phyloP scores from a whole-genome alignment of 2,329 filamentous ascomycete genomes.

The Epichloe sibirici region DNA sequence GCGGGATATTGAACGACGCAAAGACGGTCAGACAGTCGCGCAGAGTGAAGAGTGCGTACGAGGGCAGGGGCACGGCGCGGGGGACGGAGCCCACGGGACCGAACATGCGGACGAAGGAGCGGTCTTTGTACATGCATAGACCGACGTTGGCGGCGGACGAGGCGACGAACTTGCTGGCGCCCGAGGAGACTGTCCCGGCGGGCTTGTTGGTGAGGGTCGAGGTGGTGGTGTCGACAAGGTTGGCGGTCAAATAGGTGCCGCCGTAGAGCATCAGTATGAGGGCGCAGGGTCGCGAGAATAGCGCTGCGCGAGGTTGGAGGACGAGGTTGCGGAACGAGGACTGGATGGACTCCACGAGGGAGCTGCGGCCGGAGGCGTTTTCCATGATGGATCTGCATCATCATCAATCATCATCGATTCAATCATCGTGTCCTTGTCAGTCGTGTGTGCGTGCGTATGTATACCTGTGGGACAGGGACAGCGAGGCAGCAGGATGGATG shows the following conservation, averaged over 20 bases:
- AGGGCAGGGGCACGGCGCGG: constrained; percentile 52
- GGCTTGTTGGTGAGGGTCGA: constrained; percentile 49
- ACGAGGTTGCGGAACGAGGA: constrained; percentile 45
- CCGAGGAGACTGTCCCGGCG: constrained; percentile 55
- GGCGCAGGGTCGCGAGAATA: constrained; percentile 54
- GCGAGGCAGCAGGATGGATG: no score
- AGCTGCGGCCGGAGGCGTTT: constrained; percentile 59
- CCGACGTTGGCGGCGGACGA: constrained; percentile 75
- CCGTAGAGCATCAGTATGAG: constrained; percentile 69
- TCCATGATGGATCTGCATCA: constrained; percentile 58
- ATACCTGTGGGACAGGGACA: no score
- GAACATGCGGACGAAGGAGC: constrained; percentile 72
- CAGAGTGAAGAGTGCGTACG: constrained; percentile 66
- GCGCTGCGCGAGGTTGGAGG: constrained; percentile 44
- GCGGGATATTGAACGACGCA: constrained; percentile 81
- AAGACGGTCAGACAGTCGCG: constrained; percentile 86
- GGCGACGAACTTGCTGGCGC: constrained; percentile 67
- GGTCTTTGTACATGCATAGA: constrained; percentile 82
- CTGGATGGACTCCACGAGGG: constrained; percentile 47
- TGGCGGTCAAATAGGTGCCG: constrained; percentile 81
- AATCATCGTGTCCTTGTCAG: not conserved
- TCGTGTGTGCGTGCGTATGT: no score
- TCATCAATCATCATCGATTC: not conserved
- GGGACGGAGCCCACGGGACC: constrained; percentile 43
- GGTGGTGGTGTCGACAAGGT: constrained; percentile 67